Percentiles rank a stretch among this genome's conserved stretches.
Conservation (phyloP, 805 yeast species). For the Blastobotrys mokoenaii region DNA sequence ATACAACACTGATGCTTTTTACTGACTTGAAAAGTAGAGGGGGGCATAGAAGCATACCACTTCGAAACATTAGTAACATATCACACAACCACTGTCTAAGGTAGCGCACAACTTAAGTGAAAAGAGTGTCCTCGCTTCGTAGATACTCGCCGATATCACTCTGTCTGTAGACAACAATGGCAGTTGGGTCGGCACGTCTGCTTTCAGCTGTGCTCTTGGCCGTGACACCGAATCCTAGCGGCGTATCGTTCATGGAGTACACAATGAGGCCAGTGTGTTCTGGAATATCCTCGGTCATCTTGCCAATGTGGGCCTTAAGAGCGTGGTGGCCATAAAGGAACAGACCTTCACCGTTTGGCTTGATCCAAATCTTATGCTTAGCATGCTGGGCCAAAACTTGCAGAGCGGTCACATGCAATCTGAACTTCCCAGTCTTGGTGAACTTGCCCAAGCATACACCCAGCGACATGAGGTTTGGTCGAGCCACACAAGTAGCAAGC, state of each 20-base stretch:
- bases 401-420: slow-evolving; percentile 88
- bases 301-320: slow-evolving; percentile 91
- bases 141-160: slow-evolving; percentile 96
- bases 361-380: slow-evolving; percentile 91
- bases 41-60: background rate
- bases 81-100: too few species aligned
- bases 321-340: slow-evolving; percentile 94
- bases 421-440: slow-evolving; percentile 94
- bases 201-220: slow-evolving; percentile 88
- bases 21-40: background rate
- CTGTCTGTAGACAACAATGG: slow-evolving; percentile 91
- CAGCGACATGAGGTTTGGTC: slow-evolving; percentile 83
- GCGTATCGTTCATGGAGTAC: slow-evolving; percentile 81
- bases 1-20: background rate
- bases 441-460: slow-evolving; percentile 95
- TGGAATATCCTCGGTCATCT: slow-evolving; percentile 95
- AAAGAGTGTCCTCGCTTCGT: slow-evolving; percentile 95
- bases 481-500: slow-evolving; percentile 82
- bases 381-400: slow-evolving; percentile 80
- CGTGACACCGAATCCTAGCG: slow-evolving; percentile 91
- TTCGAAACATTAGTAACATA: too few species aligned
- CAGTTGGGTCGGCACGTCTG: slow-evolving; percentile 83
- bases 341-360: slow-evolving; percentile 97
- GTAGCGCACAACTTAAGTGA: slow-evolving; percentile 41
- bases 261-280: slow-evolving; percentile 95